Percentiles rank a stretch among this genome's conserved stretches.
These are phyloP conservation scores for Naganishia onofrii DNA, from an alignment of 768 basidiomycete genomes.

Conservation along the genomic window DNA sequence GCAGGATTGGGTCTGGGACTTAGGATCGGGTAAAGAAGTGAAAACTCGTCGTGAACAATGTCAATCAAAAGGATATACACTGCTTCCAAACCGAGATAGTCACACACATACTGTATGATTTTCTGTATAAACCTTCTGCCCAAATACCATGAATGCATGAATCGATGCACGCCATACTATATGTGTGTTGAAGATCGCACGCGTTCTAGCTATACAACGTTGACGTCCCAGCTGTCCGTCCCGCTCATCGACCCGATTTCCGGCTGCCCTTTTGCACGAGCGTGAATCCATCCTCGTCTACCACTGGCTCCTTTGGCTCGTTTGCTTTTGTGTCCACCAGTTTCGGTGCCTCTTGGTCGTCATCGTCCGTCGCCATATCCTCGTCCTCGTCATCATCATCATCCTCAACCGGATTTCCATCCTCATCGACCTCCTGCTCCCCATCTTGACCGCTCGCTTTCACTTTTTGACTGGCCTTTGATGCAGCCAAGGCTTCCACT, in stretches of 20 bases:
- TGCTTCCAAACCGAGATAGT: background rate
- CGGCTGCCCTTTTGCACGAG: constrained; percentile 57
- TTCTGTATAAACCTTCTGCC: background rate
- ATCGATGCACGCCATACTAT: background rate
- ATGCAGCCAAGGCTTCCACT: constrained; percentile 60
- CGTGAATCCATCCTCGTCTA: constrained; percentile 92
- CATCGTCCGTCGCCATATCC: constrained; percentile 41
- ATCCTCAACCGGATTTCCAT: constrained; percentile 31
- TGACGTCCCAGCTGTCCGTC: background rate
- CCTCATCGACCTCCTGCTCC: constrained; percentile 47
- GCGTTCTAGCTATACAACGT: background rate
- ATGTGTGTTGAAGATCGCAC: background rate
- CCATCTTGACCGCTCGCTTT: constrained; percentile 31
- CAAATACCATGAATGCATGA: background rate
- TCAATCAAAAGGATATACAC: too few relatives aligned
- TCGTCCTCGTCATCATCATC: constrained; percentile 38
- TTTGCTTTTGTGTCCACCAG: constrained; percentile 54
- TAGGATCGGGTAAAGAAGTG: constrained; percentile 66
- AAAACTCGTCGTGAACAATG: background rate
- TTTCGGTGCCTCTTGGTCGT: constrained; percentile 59
- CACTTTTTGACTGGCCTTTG: constrained; percentile 35
- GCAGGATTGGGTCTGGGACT: constrained; percentile 79
- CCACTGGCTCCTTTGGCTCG: constrained; percentile 60
- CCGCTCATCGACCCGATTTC: constrained; percentile 7
- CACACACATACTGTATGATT: background rate